Percentiles rank a stretch among this genome's conserved stretches.
Conservation (phyloP, 1,139 yeast genomes). For the Saccharomyces hybrid region DNA sequence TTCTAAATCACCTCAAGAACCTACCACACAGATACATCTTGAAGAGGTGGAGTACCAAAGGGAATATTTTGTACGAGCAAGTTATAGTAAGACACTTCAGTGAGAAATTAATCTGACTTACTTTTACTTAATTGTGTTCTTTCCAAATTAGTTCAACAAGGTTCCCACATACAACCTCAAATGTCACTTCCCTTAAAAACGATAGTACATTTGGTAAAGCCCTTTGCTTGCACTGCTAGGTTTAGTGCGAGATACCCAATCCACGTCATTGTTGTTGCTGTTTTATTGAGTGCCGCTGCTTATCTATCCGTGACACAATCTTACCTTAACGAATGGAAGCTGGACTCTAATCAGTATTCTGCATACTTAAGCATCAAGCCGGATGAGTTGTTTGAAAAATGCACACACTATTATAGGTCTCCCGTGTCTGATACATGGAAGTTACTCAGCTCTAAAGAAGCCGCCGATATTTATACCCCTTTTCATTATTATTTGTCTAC, state of each 20-base stretch:
- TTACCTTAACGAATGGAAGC: conserved; percentile 39
- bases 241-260: conserved; percentile 78
- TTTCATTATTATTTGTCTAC: conserved; percentile 24
- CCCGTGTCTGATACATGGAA: conserved; percentile 17
- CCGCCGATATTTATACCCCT: conserved; percentile 10
- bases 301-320: conserved; percentile 77
- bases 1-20: not conserved
- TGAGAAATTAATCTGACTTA: not conserved
- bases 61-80: not conserved
- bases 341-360: conserved; percentile 17
- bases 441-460: conserved; percentile 13
- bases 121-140: not conserved
- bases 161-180: not conserved
- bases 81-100: not conserved
- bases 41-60: not conserved
- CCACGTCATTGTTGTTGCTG: conserved; percentile 69
- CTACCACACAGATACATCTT: not conserved
- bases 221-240: conserved; percentile 45
- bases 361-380: conserved; percentile 12
- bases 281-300: conserved; percentile 71
- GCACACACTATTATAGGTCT: conserved; percentile 22
- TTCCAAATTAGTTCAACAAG: not conserved
- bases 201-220: conserved; percentile 17
- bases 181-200: not conserved
- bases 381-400: conserved; percentile 18